Evolutionary conservation across 78 protist genomes (phyloP), one percentile per base, ranked within the genome.

Genomic region (Dictyostelium intermedium): DNA sequence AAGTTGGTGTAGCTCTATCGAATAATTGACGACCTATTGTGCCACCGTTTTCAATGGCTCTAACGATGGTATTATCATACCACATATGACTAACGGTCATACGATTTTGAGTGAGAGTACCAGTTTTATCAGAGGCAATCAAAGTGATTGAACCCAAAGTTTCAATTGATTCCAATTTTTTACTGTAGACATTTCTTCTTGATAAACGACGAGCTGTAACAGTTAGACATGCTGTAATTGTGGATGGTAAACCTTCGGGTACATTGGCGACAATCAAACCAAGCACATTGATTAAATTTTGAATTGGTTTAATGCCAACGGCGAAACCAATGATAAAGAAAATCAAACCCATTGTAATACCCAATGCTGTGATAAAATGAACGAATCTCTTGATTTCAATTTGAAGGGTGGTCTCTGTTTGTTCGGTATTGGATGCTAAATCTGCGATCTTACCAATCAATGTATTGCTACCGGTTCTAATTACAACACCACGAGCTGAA

Each of bases 51-150:
- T 77, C 47, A 72, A 87, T 87, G 23, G 93, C 93, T 34, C 69
- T 77, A 47, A 87, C 85, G 18, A 87, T 87, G 0, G 82, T 30
- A 23, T 61, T 56, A 32, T 92, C 96, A n/a, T 92, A 92, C 96
- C 96, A 92, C 89, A 92, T 83, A 84, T 92, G 96, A 30, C 66
- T 39, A 14, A 83, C 96, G 18, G 96, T 92, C 96, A 92, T 92
- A 84, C 92, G 91, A 76, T 92, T 92, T 84, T 96, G 97, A 77
- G 99, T 98, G 70, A 98, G 97, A n/a, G 99, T 98, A 34, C 99
- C 99, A 3, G 99, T 98, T 97, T 98, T 98, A 92, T 98, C 99
- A 0, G 97, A 94, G 56, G 98, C 97, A 45, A 98, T 96, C 37
- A 91, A 83, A n/a, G 98, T 86, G 27, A 97, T 97, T 13, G 97